Conservation (phyloP, 805 yeast genomes). For the Cyberlindnera americana region DNA sequence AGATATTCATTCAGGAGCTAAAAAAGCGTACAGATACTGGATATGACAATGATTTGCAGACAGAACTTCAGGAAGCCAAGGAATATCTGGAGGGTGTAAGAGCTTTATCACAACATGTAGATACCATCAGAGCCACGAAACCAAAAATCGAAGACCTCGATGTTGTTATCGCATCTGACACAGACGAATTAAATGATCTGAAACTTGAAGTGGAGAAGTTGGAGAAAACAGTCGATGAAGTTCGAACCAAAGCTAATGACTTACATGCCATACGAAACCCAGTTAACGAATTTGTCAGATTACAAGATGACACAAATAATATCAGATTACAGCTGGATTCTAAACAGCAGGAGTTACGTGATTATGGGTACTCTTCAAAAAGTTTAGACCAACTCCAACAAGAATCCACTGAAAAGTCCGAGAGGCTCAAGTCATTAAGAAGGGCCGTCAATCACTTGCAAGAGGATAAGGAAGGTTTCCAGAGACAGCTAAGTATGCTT, state of each 20-base stretch:
- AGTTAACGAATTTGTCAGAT: constrained; percentile 35
- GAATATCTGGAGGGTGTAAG: constrained; percentile 29
- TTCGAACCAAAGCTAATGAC: constrained; percentile 1
- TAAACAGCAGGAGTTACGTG: constrained; percentile 34
- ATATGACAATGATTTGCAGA: constrained; percentile 31
- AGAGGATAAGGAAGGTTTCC: constrained; percentile 43
- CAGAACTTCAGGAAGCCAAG: constrained; percentile 33
- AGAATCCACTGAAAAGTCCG: constrained; percentile 35
- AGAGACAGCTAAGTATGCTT: constrained; percentile 41
- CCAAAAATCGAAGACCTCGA: constrained; percentile 18
- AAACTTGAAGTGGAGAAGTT: constrained; percentile 1
- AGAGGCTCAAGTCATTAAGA: constrained; percentile 40
- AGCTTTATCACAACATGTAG: constrained; percentile 29
- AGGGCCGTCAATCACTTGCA: constrained; percentile 27
- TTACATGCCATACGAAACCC: constrained; percentile 23
- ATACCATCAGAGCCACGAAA: constrained; percentile 14
- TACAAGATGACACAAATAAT: constrained; percentile 30
- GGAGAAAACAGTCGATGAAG: constrained; percentile 6
- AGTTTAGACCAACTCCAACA: constrained; percentile 46
- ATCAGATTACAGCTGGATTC: constrained; percentile 28
- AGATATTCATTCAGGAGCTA: constrained; percentile 29
- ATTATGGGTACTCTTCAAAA: constrained; percentile 34
- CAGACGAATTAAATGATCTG: constrained; percentile 12
- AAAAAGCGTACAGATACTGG: constrained; percentile 30
- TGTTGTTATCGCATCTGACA: constrained; percentile 6